A percentile compares a stretch with the other conserved stretches of the same genome.
phyloP scores from a whole-genome alignment of 2,329 filamentous ascomycete species.

The Triangularia verruculosa region DNA sequence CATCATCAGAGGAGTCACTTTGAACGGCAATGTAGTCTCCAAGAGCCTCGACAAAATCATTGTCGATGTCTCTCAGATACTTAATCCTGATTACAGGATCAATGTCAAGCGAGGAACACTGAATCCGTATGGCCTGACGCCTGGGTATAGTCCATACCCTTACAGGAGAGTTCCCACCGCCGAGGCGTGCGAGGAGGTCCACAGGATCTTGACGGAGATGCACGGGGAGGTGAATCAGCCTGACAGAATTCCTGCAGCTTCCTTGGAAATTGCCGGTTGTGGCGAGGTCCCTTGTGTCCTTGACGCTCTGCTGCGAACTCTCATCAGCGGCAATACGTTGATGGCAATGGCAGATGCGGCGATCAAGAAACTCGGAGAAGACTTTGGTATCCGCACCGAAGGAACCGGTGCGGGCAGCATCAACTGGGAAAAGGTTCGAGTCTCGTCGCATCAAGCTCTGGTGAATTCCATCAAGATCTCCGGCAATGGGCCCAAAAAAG shows the following conservation, averaged over 20 bases:
- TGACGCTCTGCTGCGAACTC: constrained; percentile 52
- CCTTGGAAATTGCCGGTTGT: constrained; percentile 66
- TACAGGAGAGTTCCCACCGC: constrained; percentile 62
- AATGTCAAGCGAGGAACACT: constrained; percentile 29
- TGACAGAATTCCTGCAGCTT: constrained; percentile 65
- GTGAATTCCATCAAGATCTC: constrained; percentile 66
- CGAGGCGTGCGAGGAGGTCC: constrained; percentile 68
- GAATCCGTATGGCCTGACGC: constrained; percentile 52
- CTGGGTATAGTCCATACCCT: constrained; percentile 64
- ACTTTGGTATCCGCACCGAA: constrained; percentile 60
- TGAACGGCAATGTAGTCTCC: constrained; percentile 6
- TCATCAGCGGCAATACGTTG: constrained; percentile 51
- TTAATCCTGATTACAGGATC: constrained; percentile 22
- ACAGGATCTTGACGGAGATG: constrained; percentile 58
- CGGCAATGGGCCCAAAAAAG: constrained; percentile 69
- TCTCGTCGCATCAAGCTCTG: constrained; percentile 58
- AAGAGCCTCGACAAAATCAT: constrained; percentile 10
- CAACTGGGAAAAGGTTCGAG: constrained; percentile 69
- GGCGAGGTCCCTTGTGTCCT: constrained; percentile 55
- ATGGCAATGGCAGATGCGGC: constrained; percentile 58
- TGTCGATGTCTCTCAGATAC: constrained; percentile 17
- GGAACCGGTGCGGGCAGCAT: constrained; percentile 69
- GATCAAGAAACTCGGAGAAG: constrained; percentile 60
- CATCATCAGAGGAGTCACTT: constrained; percentile 11
- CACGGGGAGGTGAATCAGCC: constrained; percentile 66